phyloP scores from a whole-genome alignment of 305 asterid species.

The Caryopteris hybrid region DNA sequence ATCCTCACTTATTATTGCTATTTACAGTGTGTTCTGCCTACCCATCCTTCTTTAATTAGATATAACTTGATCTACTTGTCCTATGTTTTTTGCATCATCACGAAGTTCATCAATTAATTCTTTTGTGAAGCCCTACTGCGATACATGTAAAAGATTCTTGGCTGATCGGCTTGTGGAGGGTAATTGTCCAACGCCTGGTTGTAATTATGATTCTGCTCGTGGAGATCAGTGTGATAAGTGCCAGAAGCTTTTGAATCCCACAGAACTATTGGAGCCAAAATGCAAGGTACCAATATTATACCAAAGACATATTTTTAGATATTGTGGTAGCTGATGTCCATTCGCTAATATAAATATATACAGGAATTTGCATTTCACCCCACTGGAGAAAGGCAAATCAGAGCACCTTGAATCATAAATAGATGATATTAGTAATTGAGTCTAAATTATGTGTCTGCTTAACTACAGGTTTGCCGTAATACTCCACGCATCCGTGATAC shows the following conservation, averaged over 20 bases:
- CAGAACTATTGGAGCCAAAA: conserved; percentile 74
- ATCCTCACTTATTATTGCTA: neutral
- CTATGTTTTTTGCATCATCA: conserved; percentile 6
- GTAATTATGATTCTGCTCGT: conserved; percentile 84
- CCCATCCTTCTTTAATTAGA: neutral
- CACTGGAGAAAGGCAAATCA: conserved; percentile 2
- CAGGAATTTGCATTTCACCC: conserved; percentile 4
- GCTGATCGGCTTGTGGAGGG: conserved; percentile 97
- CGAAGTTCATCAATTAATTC: conserved; percentile 14
- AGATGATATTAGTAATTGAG: neutral
- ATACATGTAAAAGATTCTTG: conserved; percentile 67
- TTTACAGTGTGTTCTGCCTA: neutral
- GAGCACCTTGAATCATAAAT: neutral
- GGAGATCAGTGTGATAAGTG: conserved; percentile 98
- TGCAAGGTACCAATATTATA: conserved; percentile 67
- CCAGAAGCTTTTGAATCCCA: conserved; percentile 85
- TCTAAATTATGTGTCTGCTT: conserved; percentile 24
- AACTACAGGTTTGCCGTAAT: conserved; percentile 63
- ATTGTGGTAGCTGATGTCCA: neutral
- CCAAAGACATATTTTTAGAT: neutral
- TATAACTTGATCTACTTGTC: neutral
- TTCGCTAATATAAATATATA: neutral
- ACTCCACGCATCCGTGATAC: conserved; percentile 76
- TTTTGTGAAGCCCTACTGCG: conserved; percentile 65
- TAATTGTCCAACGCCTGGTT: conserved; percentile 73